These are phyloP conservation scores for Camptophora hylomeconis DNA, from an alignment of 2,329 filamentous ascomycete genomes.

Conservation along the genomic window DNA sequence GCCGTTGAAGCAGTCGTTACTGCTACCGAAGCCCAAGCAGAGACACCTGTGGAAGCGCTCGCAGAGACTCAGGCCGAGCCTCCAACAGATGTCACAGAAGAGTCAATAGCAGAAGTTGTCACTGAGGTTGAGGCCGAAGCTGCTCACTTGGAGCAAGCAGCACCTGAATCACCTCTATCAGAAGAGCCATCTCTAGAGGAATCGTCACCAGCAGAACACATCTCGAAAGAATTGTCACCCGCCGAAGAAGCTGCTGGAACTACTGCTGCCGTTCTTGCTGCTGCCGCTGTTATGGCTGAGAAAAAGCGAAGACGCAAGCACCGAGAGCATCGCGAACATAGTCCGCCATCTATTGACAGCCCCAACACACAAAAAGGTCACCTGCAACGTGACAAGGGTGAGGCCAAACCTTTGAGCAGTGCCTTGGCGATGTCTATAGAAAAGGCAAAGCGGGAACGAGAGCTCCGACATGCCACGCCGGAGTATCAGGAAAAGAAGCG, in stretches of 20 bases:
- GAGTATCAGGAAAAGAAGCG: constrained; percentile 14
- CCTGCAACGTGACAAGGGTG: constrained; percentile 20
- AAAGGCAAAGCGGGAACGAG: constrained; percentile 21
- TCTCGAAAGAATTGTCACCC: constrained; percentile 3
- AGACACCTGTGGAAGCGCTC: neutral
- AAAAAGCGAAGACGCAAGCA: constrained; percentile 9
- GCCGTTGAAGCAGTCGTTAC: neutral
- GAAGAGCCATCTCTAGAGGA: constrained; percentile 1
- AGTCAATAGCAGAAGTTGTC: neutral
- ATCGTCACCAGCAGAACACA: neutral
- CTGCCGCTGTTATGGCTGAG: constrained; percentile 10
- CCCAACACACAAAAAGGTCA: constrained; percentile 19
- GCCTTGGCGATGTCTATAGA: constrained; percentile 17
- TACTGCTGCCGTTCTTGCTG: constrained; percentile 8
- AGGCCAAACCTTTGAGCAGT: constrained; percentile 21
- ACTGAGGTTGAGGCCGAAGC: neutral
- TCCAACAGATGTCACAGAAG: constrained; percentile 1
- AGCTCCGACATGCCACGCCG: constrained; percentile 9
- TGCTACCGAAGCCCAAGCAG: neutral
- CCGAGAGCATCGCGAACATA: constrained; percentile 8
- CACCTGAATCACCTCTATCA: neutral
- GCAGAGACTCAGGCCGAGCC: constrained; percentile 1
- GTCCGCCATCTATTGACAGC: constrained; percentile 7
- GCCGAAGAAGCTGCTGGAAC: constrained; percentile 5
- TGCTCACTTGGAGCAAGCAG: constrained; percentile 1